Conservation (phyloP, 139 green algal genomes). For the Yamagishiella unicocca region DNA sequence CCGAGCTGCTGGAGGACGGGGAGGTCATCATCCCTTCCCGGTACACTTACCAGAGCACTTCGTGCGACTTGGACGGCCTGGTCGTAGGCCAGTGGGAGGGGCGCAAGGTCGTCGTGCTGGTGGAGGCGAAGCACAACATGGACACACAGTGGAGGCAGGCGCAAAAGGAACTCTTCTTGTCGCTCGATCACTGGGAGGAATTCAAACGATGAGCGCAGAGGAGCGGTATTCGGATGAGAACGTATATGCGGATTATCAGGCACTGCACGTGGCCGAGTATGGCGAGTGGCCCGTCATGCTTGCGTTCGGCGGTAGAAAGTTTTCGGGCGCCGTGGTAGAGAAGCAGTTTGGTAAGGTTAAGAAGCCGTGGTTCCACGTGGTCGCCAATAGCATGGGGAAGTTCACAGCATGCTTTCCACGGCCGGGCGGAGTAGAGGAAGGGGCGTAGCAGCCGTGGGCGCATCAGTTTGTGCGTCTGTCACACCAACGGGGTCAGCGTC, state of each 20-base stretch:
- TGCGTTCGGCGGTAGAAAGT: conserved; percentile 17
- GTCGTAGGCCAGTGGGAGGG: not conserved
- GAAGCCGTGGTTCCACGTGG: conserved; percentile 12
- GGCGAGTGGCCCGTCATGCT: not conserved
- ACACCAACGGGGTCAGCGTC: too few relatives aligned
- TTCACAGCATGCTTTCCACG: too few relatives aligned
- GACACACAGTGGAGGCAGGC: not conserved
- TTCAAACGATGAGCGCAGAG: not conserved
- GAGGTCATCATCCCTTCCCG: not conserved
- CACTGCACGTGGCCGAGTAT: not conserved
- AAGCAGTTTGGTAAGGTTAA: conserved; percentile 32
- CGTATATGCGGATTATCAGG: not conserved
- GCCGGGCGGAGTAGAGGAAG: too few relatives aligned
- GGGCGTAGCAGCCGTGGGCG: too few relatives aligned
- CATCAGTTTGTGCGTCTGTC: too few relatives aligned
- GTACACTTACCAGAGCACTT: conserved; percentile 13
- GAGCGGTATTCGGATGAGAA: not conserved
- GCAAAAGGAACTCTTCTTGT: not conserved
- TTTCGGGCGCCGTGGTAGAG: not conserved
- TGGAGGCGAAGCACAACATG: conserved; percentile 46
- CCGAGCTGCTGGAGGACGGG: conserved; percentile 18
- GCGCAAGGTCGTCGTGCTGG: conserved; percentile 21
- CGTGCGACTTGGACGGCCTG: conserved; percentile 22
- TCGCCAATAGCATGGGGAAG: conserved; percentile 25
- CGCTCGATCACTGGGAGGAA: not conserved